Base-by-base conservation (phyloP, 1,284 basidiomycete genomes). In the Boletellus sp. region DNA sequence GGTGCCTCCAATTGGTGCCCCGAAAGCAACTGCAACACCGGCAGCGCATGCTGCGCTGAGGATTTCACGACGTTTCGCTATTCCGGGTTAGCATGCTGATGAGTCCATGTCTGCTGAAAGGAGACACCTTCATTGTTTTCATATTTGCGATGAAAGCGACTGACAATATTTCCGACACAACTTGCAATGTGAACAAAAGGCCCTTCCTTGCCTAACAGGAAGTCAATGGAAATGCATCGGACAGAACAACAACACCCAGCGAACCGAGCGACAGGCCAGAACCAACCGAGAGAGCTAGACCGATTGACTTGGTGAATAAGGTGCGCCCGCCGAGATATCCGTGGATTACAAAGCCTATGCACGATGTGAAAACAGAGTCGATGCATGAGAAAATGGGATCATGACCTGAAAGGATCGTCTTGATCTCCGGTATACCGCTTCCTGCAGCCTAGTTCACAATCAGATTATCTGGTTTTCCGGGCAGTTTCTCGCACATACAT, bases 141-240 rank as follows among this genome's bases (percentile, higher is more conserved):
- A 63, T 95, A 94, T 71, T 97, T 97, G 50, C 71, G 71, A 61
- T 92, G 89, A 61, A 87, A 82, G 24, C 96, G 82, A 59, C 92
- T 94, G 55, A 95, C 80, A 55, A 99, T 97, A 67, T 98, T 99
- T 19, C 93, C 95, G 43, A 97, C 78, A 69, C 94, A 97, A 49
- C 89, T 89, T 1, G 93, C 93, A 55, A 99, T 97, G 66, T 98
- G 96, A 1, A 98, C 95, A 65, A 98, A 91, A 0, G 95, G 96
- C 0, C 96, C 96, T 73, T 97, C 96, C 75, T 97, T 96, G 44
- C 83, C 80, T 76, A 42, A 28, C 1, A 32, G 7, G 6, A 43
- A 45, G 26, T 51, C n/a, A 48, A 10, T 42, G 28, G 30, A 38
- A n/a, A 58, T 54, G 39, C n/a, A 6, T 32, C 26, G 48, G 46